Base-by-base conservation (phyloP, 2,329 filamentous ascomycete species). In the Fusarium palustre region DNA sequence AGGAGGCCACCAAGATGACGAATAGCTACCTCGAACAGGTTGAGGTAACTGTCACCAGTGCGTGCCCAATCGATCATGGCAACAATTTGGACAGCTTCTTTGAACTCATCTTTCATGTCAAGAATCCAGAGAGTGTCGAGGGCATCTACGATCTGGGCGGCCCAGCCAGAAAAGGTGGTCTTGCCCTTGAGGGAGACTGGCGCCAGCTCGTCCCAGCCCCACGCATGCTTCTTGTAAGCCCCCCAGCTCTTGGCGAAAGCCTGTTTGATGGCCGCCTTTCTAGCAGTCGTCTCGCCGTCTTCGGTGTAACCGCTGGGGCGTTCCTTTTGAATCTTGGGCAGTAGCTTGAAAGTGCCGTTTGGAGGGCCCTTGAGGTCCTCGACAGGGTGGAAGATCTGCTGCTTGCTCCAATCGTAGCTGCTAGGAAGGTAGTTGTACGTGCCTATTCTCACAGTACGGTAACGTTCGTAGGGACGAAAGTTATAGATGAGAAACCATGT, bases 11-110 rank as follows among this genome's bases (percentile, higher is more conserved):
- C 86, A 0, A 87, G 78, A 67, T 86, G 84, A 30, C 85, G 81
- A 67, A 87, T 87, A 30, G 85, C 90, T 10, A 88, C 89, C 75
- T 91, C 89, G 66, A 91, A 91, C n/a, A 87, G 69, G 55, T 84
- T 88, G 70, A 90, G 84, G 20, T 81, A 79, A 3, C 77, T 72
- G 33, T 79, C 76, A 5, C 74, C 77, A 5, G 84, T 84, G 10
- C 81, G 84, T 18, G 81, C 79, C 78, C 87, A 90, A 75, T 90
- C 85, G 65, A 90, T 87, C 31, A 80, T 76, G 41, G 81, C 82
- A n/a, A 84, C 79, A 43, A 78, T 70, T 55, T 74, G 68, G 28
- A 89, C 82, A 5, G 87, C 87, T 54, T 81, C 75, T 46, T 79
- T 75, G 67, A 90, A 89, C 57, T 90, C 88, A 13, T 84, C 79